These are phyloP conservation scores for Sarocladiaceae sp. DNA, from an alignment of 2,329 filamentous ascomycete species.

Conservation along the genomic window DNA sequence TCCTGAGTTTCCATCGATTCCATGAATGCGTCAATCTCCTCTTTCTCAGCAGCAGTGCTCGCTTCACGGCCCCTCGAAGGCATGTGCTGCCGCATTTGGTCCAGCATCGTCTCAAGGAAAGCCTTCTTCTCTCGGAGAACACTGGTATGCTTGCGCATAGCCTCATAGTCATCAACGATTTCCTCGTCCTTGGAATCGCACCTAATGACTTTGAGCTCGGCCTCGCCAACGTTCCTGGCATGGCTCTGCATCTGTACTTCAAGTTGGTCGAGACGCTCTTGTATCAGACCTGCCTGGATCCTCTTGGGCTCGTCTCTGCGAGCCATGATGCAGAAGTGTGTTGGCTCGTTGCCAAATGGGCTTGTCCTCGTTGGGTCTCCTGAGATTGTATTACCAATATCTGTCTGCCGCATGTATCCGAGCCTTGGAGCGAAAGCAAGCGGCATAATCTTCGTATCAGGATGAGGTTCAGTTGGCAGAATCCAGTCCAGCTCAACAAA, in stretches of 20 bases:
- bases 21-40: constrained; percentile 22
- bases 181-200: constrained; percentile 44
- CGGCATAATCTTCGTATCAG: constrained; percentile 90
- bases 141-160: constrained; percentile 49
- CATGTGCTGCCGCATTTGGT: constrained; percentile 39
- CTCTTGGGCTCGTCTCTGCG: constrained; percentile 81
- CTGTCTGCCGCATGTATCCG: constrained; percentile 95
- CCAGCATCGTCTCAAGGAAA: constrained; percentile 56
- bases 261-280: constrained; percentile 73
- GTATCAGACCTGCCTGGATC: constrained; percentile 83
- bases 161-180: constrained; percentile 56
- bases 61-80: constrained; percentile 23
- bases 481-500: constrained; percentile 99
- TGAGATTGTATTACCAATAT: constrained; percentile 75
- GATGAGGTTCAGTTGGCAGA: constrained; percentile 81
- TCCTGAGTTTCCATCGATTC: constrained; percentile 44
- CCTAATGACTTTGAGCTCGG: constrained; percentile 62
- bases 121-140: constrained; percentile 54
- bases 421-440: constrained; percentile 90
- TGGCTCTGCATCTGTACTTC: constrained; percentile 75
- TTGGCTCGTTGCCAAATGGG: constrained; percentile 88
- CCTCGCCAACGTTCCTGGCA: constrained; percentile 66
- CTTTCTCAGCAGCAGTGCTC: constrained; percentile 11
- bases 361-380: constrained; percentile 81
- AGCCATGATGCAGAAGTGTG: constrained; percentile 94